Evolutionary conservation across 202 grass and related monocot species (phyloP).

Genomic region (Panicum virgatum): DNA sequence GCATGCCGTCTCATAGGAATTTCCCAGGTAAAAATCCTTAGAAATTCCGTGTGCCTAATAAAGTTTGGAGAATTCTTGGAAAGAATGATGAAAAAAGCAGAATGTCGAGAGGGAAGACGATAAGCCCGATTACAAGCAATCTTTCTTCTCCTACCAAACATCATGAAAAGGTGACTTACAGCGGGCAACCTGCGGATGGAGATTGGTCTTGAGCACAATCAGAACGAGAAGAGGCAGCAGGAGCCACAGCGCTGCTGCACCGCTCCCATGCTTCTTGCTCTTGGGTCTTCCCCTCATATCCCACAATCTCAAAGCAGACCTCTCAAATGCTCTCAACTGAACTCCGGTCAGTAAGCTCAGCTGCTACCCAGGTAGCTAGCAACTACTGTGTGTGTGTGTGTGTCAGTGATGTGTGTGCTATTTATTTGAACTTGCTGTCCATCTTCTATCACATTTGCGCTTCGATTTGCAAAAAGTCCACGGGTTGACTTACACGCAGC

Average conservation of each 20-base stretch:
- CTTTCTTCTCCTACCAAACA: neutral
- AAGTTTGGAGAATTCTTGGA: neutral
- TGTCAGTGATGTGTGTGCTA: neutral
- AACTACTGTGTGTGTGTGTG: neutral
- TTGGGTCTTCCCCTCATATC: constrained; percentile 33
- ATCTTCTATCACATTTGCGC: constrained; percentile 3
- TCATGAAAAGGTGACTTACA: constrained; percentile 27
- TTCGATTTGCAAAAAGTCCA: neutral
- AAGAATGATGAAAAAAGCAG: neutral
- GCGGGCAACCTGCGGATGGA: constrained; percentile 34
- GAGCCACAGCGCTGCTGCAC: constrained; percentile 37
- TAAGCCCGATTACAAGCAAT: neutral
- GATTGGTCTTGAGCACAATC: constrained; percentile 47
- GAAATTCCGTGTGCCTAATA: neutral
- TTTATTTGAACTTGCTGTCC: neutral
- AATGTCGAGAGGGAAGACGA: neutral
- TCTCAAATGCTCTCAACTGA: neutral
- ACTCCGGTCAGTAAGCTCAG: neutral
- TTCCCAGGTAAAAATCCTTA: neutral
- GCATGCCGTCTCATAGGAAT: neutral
- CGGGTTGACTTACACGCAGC: neutral
- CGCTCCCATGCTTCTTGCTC: constrained; percentile 32
- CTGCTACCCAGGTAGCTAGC: neutral
- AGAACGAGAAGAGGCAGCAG: constrained; percentile 49
- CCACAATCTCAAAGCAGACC: too few species aligned